Evolutionary conservation across 1,139 yeast species (phyloP).

Genomic region (Blastobotrys ciferrii): DNA sequence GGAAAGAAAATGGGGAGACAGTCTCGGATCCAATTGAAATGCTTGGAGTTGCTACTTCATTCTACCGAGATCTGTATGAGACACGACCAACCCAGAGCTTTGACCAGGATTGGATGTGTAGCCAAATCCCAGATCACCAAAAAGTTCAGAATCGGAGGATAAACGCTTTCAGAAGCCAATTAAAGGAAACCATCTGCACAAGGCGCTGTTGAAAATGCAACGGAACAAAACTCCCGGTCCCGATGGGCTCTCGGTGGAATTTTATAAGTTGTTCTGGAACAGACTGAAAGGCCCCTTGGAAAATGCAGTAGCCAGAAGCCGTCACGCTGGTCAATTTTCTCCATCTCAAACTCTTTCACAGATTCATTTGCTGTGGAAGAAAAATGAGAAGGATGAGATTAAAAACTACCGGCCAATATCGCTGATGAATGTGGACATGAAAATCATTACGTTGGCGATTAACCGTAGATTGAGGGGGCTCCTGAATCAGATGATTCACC

Average conservation of each 20-base stretch:
- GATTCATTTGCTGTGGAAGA: background rate
- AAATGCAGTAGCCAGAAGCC: background rate
- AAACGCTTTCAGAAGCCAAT: background rate
- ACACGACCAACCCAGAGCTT: background rate
- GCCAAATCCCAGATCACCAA: background rate
- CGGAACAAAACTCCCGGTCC: constrained; percentile 1
- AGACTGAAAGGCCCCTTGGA: background rate
- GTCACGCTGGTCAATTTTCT: background rate
- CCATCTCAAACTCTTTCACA: background rate
- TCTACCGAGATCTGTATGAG: background rate
- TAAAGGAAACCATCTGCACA: background rate
- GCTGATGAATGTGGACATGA: constrained; percentile 10
- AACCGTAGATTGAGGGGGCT: background rate
- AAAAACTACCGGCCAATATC: constrained; percentile 1
- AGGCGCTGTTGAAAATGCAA: background rate
- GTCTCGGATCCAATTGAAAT: background rate
- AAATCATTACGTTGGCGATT: constrained; percentile 8
- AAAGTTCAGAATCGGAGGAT: background rate
- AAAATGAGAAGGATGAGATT: background rate
- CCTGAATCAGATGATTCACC: background rate
- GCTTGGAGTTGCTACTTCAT: background rate
- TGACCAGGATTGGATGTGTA: background rate
- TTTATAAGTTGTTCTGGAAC: background rate
- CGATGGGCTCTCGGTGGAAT: constrained; percentile 5
- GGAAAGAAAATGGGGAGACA: background rate